Conservation (phyloP, 2,329 filamentous ascomycete species). For the Pleurostoma richardsiae region DNA sequence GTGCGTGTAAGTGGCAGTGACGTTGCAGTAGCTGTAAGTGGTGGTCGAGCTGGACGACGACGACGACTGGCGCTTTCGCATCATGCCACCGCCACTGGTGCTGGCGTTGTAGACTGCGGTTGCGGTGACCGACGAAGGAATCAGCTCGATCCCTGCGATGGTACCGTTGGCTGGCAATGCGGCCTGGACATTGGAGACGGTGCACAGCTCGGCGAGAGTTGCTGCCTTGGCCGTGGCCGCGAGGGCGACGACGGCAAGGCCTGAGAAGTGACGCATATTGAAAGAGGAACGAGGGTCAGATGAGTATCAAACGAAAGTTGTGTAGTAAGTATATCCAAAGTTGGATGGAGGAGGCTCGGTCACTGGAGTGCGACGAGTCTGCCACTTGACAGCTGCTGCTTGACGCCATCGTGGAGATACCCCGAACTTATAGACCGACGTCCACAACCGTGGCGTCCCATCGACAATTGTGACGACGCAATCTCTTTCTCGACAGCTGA, state of each 20-base stretch:
- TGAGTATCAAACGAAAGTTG: too few species aligned
- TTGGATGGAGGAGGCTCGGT: too few species aligned
- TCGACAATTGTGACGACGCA: too few species aligned
- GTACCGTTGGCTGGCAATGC: constrained; percentile 13
- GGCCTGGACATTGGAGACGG: constrained; percentile 11
- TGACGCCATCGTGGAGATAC: too few species aligned
- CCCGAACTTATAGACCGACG: too few species aligned
- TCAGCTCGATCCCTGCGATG: constrained; percentile 8
- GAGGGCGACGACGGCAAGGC: constrained; percentile 1
- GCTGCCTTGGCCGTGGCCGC: constrained; percentile 8
- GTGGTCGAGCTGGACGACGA: background rate
- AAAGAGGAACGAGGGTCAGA: too few species aligned
- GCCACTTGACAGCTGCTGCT: too few species aligned
- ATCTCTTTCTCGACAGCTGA: too few species aligned
- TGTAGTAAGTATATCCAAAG: too few species aligned
- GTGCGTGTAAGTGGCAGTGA: background rate
- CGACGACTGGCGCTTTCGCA: background rate
- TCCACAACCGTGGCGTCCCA: too few species aligned
- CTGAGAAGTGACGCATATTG: background rate
- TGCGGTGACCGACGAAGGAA: background rate
- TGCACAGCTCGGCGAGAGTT: constrained; percentile 14
- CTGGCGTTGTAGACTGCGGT: background rate
- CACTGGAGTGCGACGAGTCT: too few species aligned
- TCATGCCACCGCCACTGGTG: background rate
- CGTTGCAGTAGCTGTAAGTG: background rate